These are phyloP conservation scores for Durotheca rogersii DNA, from an alignment of 495 filamentous ascomycete genomes.

Conservation along the genomic window DNA sequence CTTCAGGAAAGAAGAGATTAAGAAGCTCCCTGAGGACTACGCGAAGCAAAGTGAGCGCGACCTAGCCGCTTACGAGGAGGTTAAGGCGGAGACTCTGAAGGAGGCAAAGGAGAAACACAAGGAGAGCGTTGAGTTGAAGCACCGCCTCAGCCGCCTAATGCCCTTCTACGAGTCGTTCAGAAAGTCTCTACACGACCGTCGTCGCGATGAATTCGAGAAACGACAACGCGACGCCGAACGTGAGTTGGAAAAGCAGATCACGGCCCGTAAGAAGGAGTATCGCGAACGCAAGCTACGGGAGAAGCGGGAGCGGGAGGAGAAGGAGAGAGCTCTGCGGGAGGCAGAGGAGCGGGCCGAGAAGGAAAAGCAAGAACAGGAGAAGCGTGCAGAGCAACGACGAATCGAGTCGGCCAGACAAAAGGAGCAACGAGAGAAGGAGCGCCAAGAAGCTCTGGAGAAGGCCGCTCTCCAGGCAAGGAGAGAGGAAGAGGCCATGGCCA, in stretches of 20 bases:
- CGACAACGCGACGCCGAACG: conserved; percentile 83
- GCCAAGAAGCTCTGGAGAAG: conserved; percentile 58
- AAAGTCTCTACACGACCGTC: conserved; percentile 73
- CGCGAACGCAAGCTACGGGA: conserved; percentile 71
- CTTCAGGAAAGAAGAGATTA: conserved; percentile 89
- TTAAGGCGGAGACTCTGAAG: conserved; percentile 71
- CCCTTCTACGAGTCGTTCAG: conserved; percentile 78
- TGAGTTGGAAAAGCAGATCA: conserved; percentile 87
- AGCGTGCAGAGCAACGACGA: conserved; percentile 66
- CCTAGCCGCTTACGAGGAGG: conserved; percentile 72
- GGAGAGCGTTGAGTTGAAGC: conserved; percentile 88
- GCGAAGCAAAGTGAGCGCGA: conserved; percentile 80
- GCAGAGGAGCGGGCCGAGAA: conserved; percentile 76
- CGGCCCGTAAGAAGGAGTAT: conserved; percentile 79
- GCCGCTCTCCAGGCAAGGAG: conserved; percentile 51
- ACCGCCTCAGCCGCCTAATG: conserved; percentile 81
- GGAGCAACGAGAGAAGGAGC: conserved; percentile 79
- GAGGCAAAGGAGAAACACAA: conserved; percentile 82
- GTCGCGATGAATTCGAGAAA: conserved; percentile 94
- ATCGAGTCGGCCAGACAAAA: conserved; percentile 69
- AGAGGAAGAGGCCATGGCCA: conserved; percentile 57
- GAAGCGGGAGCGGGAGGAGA: conserved; percentile 78
- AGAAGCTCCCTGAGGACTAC: conserved; percentile 86
- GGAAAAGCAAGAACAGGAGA: conserved; percentile 80
- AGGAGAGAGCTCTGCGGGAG: conserved; percentile 69